Percentiles rank a stretch among this genome's conserved stretches.
phyloP scores from a whole-genome alignment of 345 rosid species.

The thale cress (Arabidopsis thaliana) region DNA sequence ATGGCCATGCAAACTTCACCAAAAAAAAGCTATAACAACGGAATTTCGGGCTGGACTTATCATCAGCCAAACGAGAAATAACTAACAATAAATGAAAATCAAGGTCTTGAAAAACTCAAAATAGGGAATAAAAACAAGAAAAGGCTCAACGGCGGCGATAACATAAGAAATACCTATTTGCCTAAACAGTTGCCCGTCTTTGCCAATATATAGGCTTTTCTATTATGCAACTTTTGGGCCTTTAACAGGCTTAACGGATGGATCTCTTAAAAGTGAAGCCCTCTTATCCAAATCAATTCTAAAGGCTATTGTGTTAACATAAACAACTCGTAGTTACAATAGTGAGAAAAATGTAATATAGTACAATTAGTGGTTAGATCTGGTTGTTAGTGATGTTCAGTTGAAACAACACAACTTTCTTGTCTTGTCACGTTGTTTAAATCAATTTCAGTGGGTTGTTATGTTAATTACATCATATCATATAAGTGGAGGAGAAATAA shows the following conservation, averaged over 20 bases:
- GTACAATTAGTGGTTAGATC: constrained; percentile 15
- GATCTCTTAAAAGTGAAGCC: neutral
- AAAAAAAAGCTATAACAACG: no score
- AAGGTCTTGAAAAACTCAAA: no score
- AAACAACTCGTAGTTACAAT: neutral
- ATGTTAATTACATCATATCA: constrained; percentile 21
- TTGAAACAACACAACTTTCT: constrained; percentile 14
- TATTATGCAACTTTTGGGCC: neutral
- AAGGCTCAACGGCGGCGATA: no score
- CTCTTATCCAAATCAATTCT: neutral
- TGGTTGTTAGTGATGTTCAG: constrained; percentile 32
- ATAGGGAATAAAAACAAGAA: no score
- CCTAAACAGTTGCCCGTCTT: no score
- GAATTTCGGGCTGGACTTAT: no score
- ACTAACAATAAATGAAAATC: no score
- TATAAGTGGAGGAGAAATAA: constrained; percentile 1
- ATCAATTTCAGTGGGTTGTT: constrained; percentile 33
- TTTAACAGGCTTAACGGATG: neutral
- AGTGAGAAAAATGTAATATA: neutral
- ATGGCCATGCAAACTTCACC: no score
- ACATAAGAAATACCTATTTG: no score
- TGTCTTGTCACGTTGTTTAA: constrained; percentile 12
- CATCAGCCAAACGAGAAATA: no score
- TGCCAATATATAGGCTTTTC: no score
- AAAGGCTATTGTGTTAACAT: constrained; percentile 1